Conservation (phyloP, 2,329 filamentous ascomycete genomes). For the Cladosporium sp. region DNA sequence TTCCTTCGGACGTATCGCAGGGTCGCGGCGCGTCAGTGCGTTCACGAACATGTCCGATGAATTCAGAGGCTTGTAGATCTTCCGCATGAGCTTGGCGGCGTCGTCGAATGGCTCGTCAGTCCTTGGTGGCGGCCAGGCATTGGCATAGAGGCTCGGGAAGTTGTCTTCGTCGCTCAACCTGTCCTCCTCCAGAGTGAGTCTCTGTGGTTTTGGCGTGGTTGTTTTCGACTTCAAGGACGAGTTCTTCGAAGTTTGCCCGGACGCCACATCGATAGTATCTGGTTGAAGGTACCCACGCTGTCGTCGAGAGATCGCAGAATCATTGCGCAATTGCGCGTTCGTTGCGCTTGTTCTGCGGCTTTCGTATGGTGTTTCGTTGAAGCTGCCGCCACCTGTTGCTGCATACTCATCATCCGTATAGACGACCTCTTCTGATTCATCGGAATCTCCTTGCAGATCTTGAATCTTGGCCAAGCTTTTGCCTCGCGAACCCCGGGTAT, state of each 20-base stretch:
- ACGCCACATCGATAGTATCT: background rate
- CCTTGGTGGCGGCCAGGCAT: constrained; percentile 24
- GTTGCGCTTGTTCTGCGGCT: constrained; percentile 7
- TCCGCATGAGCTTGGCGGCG: constrained; percentile 45
- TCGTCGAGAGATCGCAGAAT: background rate
- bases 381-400: background rate
- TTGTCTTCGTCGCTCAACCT: constrained; percentile 31
- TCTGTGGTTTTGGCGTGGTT: constrained; percentile 34
- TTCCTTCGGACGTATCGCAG: constrained; percentile 48
- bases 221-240: constrained; percentile 25
- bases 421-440: background rate
- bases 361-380: background rate
- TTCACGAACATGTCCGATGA: constrained; percentile 45
- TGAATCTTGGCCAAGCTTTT: background rate
- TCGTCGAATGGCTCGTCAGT: constrained; percentile 32
- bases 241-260: constrained; percentile 9
- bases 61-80: constrained; percentile 44
- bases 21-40: constrained; percentile 45
- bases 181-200: constrained; percentile 36
- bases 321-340: background rate
- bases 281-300: background rate
- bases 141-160: constrained; percentile 31
- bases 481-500: background rate
- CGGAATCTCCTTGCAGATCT: background rate
- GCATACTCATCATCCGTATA: constrained; percentile 14